Percentiles rank a stretch among this genome's conserved stretches.
Conservation (phyloP, 148 eudicot genomes). For the Rhododendron mucronatum region DNA sequence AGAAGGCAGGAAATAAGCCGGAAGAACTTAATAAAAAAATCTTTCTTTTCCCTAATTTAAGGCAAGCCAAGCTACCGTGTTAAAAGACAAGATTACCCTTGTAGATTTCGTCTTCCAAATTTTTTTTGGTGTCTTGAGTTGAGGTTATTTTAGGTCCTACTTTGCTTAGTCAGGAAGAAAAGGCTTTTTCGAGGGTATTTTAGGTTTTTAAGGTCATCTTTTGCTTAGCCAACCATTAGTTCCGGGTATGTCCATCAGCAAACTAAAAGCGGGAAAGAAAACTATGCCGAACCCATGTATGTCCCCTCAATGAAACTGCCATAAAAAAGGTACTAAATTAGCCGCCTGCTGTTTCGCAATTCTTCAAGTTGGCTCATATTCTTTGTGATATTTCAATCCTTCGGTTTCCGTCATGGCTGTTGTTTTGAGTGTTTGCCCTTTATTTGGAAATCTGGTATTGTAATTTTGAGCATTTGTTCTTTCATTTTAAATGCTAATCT, state of each 20-base stretch:
- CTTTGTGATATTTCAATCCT: background rate
- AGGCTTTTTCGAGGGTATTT: too few species aligned
- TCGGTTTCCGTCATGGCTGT: background rate
- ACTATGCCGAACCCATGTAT: background rate
- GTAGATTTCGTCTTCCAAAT: too few species aligned
- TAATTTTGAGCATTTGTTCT: background rate
- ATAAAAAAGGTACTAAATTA: background rate
- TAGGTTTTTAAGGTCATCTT: too few species aligned
- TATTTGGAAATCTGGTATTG: background rate
- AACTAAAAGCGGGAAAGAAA: background rate
- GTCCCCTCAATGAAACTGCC: too few species aligned
- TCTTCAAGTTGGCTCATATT: background rate
- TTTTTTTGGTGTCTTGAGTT: too few species aligned
- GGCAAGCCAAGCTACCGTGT: too few species aligned
- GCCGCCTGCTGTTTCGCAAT: background rate
- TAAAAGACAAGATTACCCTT: too few species aligned
- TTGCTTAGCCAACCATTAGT: background rate
- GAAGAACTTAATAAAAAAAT: background rate
- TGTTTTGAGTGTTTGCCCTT: background rate
- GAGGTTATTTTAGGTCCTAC: too few species aligned
- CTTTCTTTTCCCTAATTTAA: too few species aligned
- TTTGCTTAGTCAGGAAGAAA: too few species aligned
- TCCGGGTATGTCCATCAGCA: background rate
- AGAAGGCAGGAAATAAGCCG: background rate
- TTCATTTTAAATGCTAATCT: background rate